Evolutionary conservation across 2,329 filamentous ascomycete genomes (phyloP).

Genomic region (Cytospora mali): DNA sequence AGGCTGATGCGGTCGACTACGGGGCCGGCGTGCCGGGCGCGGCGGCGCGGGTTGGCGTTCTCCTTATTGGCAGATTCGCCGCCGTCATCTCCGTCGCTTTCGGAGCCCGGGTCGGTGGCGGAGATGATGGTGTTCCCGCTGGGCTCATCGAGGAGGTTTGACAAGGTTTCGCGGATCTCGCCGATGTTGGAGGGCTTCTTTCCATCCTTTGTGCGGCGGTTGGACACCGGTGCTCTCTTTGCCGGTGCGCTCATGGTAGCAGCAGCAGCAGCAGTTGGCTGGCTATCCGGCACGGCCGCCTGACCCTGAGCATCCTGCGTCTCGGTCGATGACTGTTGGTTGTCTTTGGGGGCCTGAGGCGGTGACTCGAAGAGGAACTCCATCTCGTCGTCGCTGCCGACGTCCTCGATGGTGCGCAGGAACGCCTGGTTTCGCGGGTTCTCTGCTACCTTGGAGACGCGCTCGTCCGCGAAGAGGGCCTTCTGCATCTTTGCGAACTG

Average conservation of each 20-base stretch:
- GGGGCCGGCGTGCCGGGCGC: conserved; percentile 39
- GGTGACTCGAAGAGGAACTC: conserved; percentile 62
- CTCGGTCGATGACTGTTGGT: conserved; percentile 42
- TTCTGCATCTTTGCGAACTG: conserved; percentile 93
- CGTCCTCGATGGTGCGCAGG: conserved; percentile 85
- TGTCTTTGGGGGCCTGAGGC: conserved; percentile 42
- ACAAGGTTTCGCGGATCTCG: conserved; percentile 82
- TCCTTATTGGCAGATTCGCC: conserved; percentile 50
- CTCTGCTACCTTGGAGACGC: conserved; percentile 85
- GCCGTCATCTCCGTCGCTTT: conserved; percentile 50
- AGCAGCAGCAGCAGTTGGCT: conserved; percentile 45
- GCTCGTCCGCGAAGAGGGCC: conserved; percentile 84
- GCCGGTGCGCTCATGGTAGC: conserved; percentile 34
- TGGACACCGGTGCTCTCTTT: conserved; percentile 59
- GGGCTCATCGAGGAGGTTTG: conserved; percentile 77
- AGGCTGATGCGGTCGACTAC: conserved; percentile 76
- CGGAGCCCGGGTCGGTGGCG: conserved; percentile 51
- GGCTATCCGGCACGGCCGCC: conserved; percentile 52
- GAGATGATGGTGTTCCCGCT: conserved; percentile 53
- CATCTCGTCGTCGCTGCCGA: conserved; percentile 72
- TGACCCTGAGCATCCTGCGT: conserved; percentile 38
- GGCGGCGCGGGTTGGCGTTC: conserved; percentile 45
- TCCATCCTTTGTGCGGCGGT: conserved; percentile 62
- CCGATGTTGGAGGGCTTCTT: conserved; percentile 74
- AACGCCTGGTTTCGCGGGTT: conserved; percentile 91